A percentile compares a stretch with the other conserved stretches of the same genome.
phyloP scores from a whole-genome alignment of 371 early-diverging fungal genomes.

The Mucor plumbeus region DNA sequence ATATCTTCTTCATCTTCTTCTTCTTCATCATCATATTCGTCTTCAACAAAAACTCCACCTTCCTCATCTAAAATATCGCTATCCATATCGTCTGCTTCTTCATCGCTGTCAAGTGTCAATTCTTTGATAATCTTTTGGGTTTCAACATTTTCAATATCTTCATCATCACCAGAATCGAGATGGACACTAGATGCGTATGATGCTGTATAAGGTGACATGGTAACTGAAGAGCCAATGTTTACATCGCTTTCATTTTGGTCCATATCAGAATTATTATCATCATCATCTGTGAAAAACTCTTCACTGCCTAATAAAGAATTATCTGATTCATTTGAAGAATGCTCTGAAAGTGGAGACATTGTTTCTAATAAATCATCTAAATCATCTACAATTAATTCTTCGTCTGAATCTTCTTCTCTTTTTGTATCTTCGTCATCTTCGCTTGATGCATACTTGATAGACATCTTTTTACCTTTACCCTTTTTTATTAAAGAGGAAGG shows the following conservation, averaged over 20 bases:
- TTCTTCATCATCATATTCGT: constrained; percentile 30
- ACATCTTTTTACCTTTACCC: constrained; percentile 1
- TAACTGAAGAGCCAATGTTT: neutral
- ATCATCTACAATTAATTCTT: constrained; percentile 36
- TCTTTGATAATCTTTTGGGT: constrained; percentile 49
- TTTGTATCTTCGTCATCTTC: neutral
- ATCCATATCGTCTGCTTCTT: constrained; percentile 20
- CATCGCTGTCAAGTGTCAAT: constrained; percentile 34
- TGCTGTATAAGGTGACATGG: constrained; percentile 24
- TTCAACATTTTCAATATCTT: constrained; percentile 48
- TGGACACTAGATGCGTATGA: constrained; percentile 38
- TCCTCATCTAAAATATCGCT: constrained; percentile 28
- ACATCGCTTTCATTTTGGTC: neutral
- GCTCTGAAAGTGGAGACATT: constrained; percentile 36
- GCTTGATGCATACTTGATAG: constrained; percentile 1
- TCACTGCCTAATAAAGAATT: constrained; percentile 12
- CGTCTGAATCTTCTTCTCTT: constrained; percentile 18
- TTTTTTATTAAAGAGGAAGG: neutral
- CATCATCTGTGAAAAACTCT: constrained; percentile 31
- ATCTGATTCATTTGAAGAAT: constrained; percentile 17
- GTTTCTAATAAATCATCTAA: constrained; percentile 38
- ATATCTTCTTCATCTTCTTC: constrained; percentile 31
- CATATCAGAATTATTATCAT: neutral
- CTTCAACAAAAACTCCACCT: constrained; percentile 42
- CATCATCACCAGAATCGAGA: constrained; percentile 53